These are phyloP conservation scores for Epichloe aotearoae DNA, from an alignment of 2,329 filamentous ascomycete species.

Conservation along the genomic window DNA sequence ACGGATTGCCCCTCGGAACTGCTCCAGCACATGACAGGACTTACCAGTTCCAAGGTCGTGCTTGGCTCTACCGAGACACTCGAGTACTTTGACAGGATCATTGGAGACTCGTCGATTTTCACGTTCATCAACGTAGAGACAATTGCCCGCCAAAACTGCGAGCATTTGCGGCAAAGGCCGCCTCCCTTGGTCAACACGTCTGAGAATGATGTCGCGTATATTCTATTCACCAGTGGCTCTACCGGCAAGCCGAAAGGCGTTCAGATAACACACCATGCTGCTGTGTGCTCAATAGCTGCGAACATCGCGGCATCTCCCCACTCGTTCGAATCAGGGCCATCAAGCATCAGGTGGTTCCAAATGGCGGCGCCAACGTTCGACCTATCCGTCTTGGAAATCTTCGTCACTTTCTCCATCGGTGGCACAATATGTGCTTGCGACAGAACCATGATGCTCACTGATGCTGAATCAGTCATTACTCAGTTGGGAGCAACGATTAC, in stretches of 20 bases:
- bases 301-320: background rate
- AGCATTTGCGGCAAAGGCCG: background rate
- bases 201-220: background rate
- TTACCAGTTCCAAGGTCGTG: background rate
- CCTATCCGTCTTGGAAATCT: conserved; percentile 72
- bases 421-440: conserved; percentile 22
- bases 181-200: background rate
- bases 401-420: conserved; percentile 56
- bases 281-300: background rate
- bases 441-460: conserved; percentile 14
- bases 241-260: conserved; percentile 3
- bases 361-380: conserved; percentile 43
- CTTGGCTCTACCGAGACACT: background rate
- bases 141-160: background rate
- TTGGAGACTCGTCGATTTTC: background rate
- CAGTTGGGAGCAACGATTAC: conserved; percentile 22
- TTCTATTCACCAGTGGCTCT: background rate
- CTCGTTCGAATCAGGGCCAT: background rate
- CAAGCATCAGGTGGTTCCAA: conserved; percentile 22
- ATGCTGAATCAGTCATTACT: conserved; percentile 12
- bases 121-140: background rate
- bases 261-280: background rate
- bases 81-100: background rate
- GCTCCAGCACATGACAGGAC: background rate
- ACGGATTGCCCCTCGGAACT: background rate